Percentiles rank a stretch among this genome's conserved stretches.
Conservation (phyloP, 148 eudicot species). For the Linanthus parryae region DNA sequence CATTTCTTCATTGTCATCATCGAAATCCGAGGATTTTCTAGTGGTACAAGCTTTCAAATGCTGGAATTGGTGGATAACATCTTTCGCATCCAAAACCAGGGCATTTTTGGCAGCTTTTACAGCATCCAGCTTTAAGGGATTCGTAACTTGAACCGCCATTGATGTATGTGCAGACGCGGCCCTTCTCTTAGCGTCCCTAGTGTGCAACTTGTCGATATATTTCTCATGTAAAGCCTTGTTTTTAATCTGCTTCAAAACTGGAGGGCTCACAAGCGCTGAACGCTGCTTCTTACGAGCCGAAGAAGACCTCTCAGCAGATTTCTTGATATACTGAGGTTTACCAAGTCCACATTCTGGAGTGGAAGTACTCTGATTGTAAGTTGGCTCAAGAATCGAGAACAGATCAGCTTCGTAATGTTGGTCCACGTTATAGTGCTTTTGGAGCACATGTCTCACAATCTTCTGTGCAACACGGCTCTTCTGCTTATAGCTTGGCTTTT, state of each 20-base stretch:
- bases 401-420: slow-evolving; percentile 48
- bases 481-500: slow-evolving; percentile 24
- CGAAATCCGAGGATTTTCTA: slow-evolving; percentile 23
- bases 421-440: slow-evolving; percentile 42
- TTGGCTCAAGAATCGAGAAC: slow-evolving; percentile 52
- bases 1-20: slow-evolving; percentile 21
- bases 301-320: slow-evolving; percentile 28
- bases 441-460: slow-evolving; percentile 56
- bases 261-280: slow-evolving; percentile 58
- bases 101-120: slow-evolving; percentile 63
- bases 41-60: slow-evolving; percentile 27
- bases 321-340: slow-evolving; percentile 28
- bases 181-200: slow-evolving; percentile 68
- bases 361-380: slow-evolving; percentile 17
- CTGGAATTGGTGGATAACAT: slow-evolving; percentile 46
- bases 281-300: slow-evolving; percentile 35
- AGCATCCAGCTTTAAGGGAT: no score
- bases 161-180: slow-evolving; percentile 21
- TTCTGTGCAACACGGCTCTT: slow-evolving; percentile 50
- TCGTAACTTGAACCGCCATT: slow-evolving; percentile 18
- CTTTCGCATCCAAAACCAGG: slow-evolving; percentile 57
- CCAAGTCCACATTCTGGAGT: slow-evolving; percentile 14
- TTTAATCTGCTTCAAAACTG: slow-evolving; percentile 67
- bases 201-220: slow-evolving; percentile 68
- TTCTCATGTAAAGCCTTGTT: slow-evolving; percentile 79